Base-by-base conservation (phyloP, 495 filamentous ascomycete species). In the Aspergillus haitiensis region DNA sequence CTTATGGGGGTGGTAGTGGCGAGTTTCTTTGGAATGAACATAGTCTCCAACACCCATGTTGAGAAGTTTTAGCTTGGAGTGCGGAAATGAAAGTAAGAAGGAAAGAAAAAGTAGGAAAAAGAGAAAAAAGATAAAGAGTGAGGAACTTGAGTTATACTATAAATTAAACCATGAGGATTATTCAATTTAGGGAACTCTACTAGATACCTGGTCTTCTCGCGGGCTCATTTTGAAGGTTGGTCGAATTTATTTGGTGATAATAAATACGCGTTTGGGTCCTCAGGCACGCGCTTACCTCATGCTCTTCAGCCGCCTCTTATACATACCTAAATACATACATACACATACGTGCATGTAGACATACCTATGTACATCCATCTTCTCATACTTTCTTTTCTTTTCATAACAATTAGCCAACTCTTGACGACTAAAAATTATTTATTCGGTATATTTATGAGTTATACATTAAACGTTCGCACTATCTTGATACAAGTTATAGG, bases 21-120 rank as follows among this genome's bases (percentile, higher is more conserved):
- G 70, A 46, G 64, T 70, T 61, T 76, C 72, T 59, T 69, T 78
- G 42, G 74, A 73, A 58, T 76, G 75, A 62, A 79, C 63, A 66
- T 74, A 79, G 55, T 79, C 74, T 48, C 76, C 76, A 52, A 79
- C 76, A 13, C 74, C 75, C 76, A 79, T 79, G 48, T 44, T 72
- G 35, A 46, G 34, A 37, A 34, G 16, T 27, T 52, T 53, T 36
- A 18, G 13, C 31, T 16, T 21, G 9, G 18, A 27, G 48, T 52
- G 56, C 39, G 42, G 44, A 44, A 54, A 52, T 11, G 21, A 42
- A 46, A 21, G 16, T 10, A 8, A 15, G 16, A 34, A 11, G 21
- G 21, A 44, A 58, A 18, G 50, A 8, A 47, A 15, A 44, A 36
- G 32, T 39, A 5, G 10, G 15, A 16, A 47, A 16, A 31, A 11